Evolutionary conservation across 2,329 filamentous ascomycete genomes (phyloP).

Genomic region (Chaetomium globosum): DNA sequence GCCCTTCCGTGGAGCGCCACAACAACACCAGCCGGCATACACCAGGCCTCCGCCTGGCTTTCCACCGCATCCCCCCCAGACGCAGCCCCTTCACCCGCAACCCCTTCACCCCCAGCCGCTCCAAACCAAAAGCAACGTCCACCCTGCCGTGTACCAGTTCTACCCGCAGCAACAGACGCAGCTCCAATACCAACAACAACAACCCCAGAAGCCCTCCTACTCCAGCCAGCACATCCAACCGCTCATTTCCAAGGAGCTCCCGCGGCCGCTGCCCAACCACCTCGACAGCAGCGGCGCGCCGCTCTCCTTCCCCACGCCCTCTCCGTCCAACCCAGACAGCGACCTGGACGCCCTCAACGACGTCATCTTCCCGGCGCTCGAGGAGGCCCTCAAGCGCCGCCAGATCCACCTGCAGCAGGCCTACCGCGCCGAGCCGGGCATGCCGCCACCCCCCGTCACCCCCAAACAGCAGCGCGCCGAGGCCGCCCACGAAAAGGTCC

Average conservation of each 20-base stretch:
- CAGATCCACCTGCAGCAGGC: constrained; percentile 60
- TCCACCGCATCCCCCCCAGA: constrained; percentile 9
- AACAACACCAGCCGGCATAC: constrained; percentile 32
- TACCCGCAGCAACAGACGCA: constrained; percentile 33
- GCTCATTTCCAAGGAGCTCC: constrained; percentile 33
- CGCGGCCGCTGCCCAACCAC: constrained; percentile 23
- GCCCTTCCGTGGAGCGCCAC: constrained; percentile 51
- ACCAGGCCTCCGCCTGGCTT: background rate
- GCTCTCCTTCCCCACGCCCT: constrained; percentile 59
- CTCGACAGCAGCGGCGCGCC: constrained; percentile 35
- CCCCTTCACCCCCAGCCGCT: constrained; percentile 13
- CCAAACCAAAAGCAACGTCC: constrained; percentile 8
- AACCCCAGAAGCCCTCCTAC: constrained; percentile 37
- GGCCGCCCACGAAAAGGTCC: constrained; percentile 77
- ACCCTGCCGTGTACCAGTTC: constrained; percentile 25
- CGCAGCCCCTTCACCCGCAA: constrained; percentile 29
- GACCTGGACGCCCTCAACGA: constrained; percentile 86
- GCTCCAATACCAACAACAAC: constrained; percentile 27
- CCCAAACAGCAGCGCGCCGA: constrained; percentile 69
- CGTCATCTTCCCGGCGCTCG: constrained; percentile 89
- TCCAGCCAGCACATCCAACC: constrained; percentile 29
- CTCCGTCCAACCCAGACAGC: constrained; percentile 61
- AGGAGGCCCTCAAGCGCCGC: constrained; percentile 84
- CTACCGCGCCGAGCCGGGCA: constrained; percentile 44
- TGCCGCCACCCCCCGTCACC: constrained; percentile 50